Evolutionary conservation across 768 basidiomycete genomes (phyloP), one percentile per base, ranked within the genome.

Genomic region (Suillus decipiens): DNA sequence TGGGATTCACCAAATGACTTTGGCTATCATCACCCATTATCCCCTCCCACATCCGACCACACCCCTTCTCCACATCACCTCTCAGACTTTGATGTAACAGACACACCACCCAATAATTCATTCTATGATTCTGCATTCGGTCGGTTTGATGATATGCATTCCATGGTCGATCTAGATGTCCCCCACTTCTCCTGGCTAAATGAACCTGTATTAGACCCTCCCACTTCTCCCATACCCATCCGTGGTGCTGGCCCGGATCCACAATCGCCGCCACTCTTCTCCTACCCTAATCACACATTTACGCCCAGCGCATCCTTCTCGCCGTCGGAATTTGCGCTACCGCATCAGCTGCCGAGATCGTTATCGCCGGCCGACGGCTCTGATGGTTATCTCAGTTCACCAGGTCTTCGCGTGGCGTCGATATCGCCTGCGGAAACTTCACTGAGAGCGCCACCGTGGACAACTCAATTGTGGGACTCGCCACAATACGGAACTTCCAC

Each of bases 161-260:
- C 75, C 37, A 63, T 77, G 51, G 73, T 74, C 39, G 84, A 86
- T 69, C 72, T 75, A 64, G 77, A 76, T 63, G 78, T 79, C 63
- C 69, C 75, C 66, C 71, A 80, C 43, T 76, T 86, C 4, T 78
- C 83, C 65, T 91, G 89, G 89, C 79, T 90, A 59, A 81, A 83
- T 69, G 89, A 91, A 73, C 75, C 84, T 57, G 85, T 87, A 57
- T 64, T 73, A 33, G 74, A 75, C 45, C 72, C 77, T 63, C 69
- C 82, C 9, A 82, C 87, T 3, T 85, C 87, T 0, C 89, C 90
- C 31, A 87, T 89, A 68, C 82, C 87, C 66, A 88, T 88, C 59
- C 86, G 85, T 37, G 65, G 64, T n/a, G 78, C 82, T 5, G 75
- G 80, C 12, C 70, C 77, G 37, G 78, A 77, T 72, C 71, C 77